Conservation (phyloP, 495 filamentous ascomycete genomes). For the Penicillium herquei region DNA sequence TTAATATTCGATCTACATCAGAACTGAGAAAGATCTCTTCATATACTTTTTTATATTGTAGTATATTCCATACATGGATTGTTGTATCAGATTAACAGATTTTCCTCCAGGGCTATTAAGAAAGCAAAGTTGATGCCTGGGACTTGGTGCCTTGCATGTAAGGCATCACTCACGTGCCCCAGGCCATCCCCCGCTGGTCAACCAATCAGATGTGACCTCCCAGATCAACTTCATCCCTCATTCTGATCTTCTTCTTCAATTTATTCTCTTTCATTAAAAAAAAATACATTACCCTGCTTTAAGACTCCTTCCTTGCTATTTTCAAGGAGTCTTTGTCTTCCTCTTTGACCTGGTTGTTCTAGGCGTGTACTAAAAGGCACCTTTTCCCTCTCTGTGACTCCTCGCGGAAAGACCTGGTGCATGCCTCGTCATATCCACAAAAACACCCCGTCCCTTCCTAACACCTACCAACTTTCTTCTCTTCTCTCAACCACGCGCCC, state of each 20-base stretch:
- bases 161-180: background rate
- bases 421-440: conserved; percentile 45
- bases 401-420: conserved; percentile 35
- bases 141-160: background rate
- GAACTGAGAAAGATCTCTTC: no score
- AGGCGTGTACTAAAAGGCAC: conserved; percentile 28
- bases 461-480: conserved; percentile 17
- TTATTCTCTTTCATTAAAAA: conserved; percentile 6
- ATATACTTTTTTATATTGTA: no score
- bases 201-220: conserved; percentile 19
- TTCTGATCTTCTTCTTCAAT: conserved; percentile 14
- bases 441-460: conserved; percentile 36
- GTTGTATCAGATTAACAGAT: no score
- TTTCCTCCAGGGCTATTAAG: no score
- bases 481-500: conserved; percentile 22
- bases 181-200: background rate
- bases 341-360: conserved; percentile 9
- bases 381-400: conserved; percentile 27
- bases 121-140: background rate
- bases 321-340: background rate
- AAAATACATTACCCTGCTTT: background rate
- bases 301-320: background rate
- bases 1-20: no score
- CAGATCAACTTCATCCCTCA: conserved; percentile 20
- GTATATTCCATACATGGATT: no score